phyloP scores from a whole-genome alignment of 331 rosid genomes.

The Quercus tomentella region DNA sequence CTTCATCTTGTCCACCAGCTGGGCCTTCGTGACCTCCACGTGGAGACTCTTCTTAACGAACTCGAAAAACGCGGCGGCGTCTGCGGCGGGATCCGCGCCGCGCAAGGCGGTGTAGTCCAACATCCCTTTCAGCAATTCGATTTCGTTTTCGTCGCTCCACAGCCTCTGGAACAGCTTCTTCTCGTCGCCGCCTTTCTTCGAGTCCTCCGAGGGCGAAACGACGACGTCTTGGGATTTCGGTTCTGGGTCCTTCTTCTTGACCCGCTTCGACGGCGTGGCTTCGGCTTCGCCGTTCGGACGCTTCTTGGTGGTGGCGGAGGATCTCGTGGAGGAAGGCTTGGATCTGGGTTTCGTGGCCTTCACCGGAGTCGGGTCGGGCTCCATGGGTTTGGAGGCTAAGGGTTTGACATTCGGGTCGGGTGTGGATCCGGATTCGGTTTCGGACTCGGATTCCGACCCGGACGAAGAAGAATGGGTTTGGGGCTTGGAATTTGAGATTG shows the following conservation, averaged over 20 bases:
- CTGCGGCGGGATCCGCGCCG: slow-evolving; percentile 28
- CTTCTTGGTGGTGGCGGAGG: slow-evolving; percentile 20
- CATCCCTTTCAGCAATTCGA: slow-evolving; percentile 42
- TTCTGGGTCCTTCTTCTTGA: slow-evolving; percentile 38
- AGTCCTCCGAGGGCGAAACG: slow-evolving; percentile 6
- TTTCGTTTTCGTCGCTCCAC: slow-evolving; percentile 63
- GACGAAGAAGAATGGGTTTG: slow-evolving; percentile 29
- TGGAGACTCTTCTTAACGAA: slow-evolving; percentile 44
- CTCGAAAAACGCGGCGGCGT: slow-evolving; percentile 33
- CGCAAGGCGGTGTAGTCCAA: slow-evolving; percentile 29
- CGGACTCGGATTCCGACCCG: slow-evolving; percentile 28
- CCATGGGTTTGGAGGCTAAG: slow-evolving; percentile 45
- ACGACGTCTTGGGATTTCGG: slow-evolving; percentile 20
- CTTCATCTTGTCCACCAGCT: slow-evolving; percentile 50
- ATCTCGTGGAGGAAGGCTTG: slow-evolving; percentile 16
- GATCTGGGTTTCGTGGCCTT: slow-evolving; percentile 21
- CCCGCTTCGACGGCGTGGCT: slow-evolving; percentile 25
- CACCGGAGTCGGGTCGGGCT: slow-evolving; percentile 15
- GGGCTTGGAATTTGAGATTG: slow-evolving; percentile 12
- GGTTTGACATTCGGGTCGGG: slow-evolving; percentile 28
- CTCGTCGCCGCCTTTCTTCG: slow-evolving; percentile 31
- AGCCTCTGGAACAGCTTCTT: slow-evolving; percentile 48
- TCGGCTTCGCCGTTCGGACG: slow-evolving; percentile 8
- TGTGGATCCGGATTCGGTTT: not conserved
- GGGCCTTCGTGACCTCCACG: slow-evolving; percentile 30